Base-by-base conservation (phyloP, 2,329 filamentous ascomycete genomes). In the Xylaria sp. region DNA sequence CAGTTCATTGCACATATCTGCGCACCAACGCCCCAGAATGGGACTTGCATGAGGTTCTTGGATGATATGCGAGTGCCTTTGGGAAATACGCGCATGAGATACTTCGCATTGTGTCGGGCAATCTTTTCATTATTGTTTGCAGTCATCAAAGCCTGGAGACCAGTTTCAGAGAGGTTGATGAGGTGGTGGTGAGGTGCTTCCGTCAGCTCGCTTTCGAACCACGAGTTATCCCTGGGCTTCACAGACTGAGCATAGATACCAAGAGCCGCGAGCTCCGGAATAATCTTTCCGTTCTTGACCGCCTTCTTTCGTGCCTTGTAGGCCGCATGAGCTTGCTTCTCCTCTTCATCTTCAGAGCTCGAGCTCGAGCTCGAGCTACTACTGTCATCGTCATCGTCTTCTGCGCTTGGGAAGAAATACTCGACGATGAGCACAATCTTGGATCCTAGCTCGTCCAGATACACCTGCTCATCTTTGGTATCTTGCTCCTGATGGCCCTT, bases 1-100 rank as follows among this genome's bases (percentile, higher is more conserved):
- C 87, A 88, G 75, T 91, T 91, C 55, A 91, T 79, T 2, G 88
- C 88, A 71, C 87, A 89, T 49, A 91, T 87, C 69, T 91, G 88
- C 2, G 88, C 87, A 1, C 88, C 88, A 3, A 89, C 73, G 6
- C 81, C 86, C 88, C 88, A 91, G 72, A 88, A 90, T 0, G 83
- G 81, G 0, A 87, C 81, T 0, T 87, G 87, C 56, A 82, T 81
- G 2, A 91, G 81, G 70, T 91, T 91, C 37, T 80, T 82, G 2
- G 87, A 90, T 0, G 84, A 85, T 72, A 91, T 90, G 45, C 88
- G 84, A 0, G 87, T 89, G 51, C 88, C 88, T 70, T 90, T 90
- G 38, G 88, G 88, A 67, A 80, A 91, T 1, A 90, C 87, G 3
- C 88, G 84, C 88, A 90, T 90, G n/a, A 90, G 79, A 63, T 89